Conservation (phyloP, 2,329 filamentous ascomycete species). For the Furcasterigmium furcatum region DNA sequence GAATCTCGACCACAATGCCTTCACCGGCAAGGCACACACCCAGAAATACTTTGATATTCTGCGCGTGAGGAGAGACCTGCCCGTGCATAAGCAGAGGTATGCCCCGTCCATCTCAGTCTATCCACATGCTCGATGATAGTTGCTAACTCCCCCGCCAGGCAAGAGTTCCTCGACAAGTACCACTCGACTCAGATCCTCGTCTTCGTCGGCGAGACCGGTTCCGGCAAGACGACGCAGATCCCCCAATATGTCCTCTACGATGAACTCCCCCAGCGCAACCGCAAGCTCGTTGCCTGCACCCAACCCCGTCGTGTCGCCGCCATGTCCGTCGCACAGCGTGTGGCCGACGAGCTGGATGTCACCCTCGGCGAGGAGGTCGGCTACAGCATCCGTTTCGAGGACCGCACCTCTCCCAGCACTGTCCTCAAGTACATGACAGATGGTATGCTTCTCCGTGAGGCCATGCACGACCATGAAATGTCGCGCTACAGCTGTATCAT, state of each 20-base stretch:
- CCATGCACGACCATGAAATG: constrained; percentile 92
- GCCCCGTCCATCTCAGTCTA: constrained; percentile 17
- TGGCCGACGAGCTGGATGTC: constrained; percentile 95
- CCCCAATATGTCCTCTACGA: constrained; percentile 98
- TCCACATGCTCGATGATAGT: not conserved
- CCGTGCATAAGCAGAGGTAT: constrained; percentile 86
- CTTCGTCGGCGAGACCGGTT: constrained; percentile 98
- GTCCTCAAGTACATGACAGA: constrained; percentile 99
- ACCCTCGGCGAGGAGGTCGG: constrained; percentile 90
- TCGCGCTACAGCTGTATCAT: constrained; percentile 96
- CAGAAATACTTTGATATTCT: constrained; percentile 88
- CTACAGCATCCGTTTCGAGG: constrained; percentile 98
- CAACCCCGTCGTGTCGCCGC: constrained; percentile 96
- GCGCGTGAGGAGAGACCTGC: constrained; percentile 77
- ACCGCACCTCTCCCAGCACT: constrained; percentile 84
- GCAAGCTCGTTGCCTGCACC: constrained; percentile 94
- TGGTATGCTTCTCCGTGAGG: constrained; percentile 94
- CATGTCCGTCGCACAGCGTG: constrained; percentile 98
- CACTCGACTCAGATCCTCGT: constrained; percentile 94
- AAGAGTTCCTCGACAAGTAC: constrained; percentile 92
- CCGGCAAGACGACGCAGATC: constrained; percentile 98
- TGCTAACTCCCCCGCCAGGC: constrained; percentile 39
- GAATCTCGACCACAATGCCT: constrained; percentile 79
- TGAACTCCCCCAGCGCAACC: constrained; percentile 80
- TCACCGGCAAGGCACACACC: constrained; percentile 75